Evolutionary conservation across 768 basidiomycete species (phyloP).

Genomic region (Glaciozyma martinii): DNA sequence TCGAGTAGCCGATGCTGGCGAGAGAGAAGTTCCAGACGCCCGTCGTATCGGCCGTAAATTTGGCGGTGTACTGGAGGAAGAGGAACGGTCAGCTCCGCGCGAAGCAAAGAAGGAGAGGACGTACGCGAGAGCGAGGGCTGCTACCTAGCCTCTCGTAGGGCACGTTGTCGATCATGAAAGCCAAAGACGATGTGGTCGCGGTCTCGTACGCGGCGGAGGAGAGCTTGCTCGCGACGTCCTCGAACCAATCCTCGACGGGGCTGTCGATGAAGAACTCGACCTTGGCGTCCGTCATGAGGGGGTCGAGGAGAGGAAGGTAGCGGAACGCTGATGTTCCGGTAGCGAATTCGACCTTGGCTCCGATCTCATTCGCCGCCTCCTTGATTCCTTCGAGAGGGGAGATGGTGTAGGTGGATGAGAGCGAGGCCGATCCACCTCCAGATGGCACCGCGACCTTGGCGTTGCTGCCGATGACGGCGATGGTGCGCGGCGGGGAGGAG

Average conservation of each 20-base stretch:
- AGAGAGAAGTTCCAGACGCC: constrained; percentile 28
- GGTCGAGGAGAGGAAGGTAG: constrained; percentile 25
- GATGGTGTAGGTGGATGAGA: constrained; percentile 38
- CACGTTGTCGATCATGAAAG: constrained; percentile 25
- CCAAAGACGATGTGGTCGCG: not conserved
- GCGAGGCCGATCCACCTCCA: constrained; percentile 41
- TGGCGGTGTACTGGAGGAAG: constrained; percentile 12
- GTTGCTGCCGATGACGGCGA: constrained; percentile 37
- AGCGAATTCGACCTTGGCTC: constrained; percentile 16
- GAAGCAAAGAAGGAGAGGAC: not conserved
- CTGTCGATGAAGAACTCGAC: constrained; percentile 27
- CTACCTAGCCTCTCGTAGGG: constrained; percentile 9
- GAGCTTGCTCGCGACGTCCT: not conserved
- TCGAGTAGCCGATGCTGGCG: constrained; percentile 17
- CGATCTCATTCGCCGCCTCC: constrained; percentile 33
- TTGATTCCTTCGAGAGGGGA: constrained; percentile 39
- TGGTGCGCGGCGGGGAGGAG: constrained; percentile 17
- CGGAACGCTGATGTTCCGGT: constrained; percentile 25
- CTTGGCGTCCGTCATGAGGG: constrained; percentile 8
- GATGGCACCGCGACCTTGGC: constrained; percentile 36
- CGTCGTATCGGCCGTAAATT: constrained; percentile 19
- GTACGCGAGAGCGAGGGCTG: constrained; percentile 5
- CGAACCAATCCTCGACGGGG: constrained; percentile 2
- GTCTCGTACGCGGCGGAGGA: not conserved
- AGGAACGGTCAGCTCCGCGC: too few species aligned